A percentile compares a stretch with the other conserved stretches of the same genome.
These are phyloP conservation scores for Clavariopsis aquatica DNA, from an alignment of 495 filamentous ascomycete species.

Conservation along the genomic window DNA sequence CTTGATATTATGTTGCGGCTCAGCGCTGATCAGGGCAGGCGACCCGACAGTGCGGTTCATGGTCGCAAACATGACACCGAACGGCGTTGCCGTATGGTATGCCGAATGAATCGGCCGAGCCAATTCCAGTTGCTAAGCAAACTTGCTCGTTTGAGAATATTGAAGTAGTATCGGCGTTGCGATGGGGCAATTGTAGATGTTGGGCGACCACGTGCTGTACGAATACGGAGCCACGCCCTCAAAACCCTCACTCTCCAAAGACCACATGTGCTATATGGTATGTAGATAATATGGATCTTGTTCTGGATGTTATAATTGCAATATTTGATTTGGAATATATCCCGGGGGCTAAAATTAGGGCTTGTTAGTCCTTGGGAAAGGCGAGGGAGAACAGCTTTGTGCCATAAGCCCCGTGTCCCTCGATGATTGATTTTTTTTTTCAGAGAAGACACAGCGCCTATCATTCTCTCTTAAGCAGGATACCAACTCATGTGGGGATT, in stretches of 20 bases:
- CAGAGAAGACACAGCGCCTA: no score
- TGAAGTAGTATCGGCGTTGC: background rate
- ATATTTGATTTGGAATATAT: no score
- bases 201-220: background rate
- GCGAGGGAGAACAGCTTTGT: no score
- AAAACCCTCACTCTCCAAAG: background rate
- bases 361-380: no score
- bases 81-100: no score
- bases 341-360: no score
- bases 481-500: no score
- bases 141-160: background rate
- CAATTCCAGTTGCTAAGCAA: background rate
- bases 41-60: constrained; percentile 1
- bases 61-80: constrained; percentile 10
- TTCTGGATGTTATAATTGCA: background rate
- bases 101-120: background rate
- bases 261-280: background rate
- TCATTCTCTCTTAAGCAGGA: no score
- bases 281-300: background rate
- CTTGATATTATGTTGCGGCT: constrained; percentile 28
- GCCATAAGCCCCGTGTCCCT: no score
- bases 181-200: background rate
- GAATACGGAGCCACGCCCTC: background rate
- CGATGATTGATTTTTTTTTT: no score
- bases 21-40: constrained; percentile 17